phyloP scores from a whole-genome alignment of 2,329 filamentous ascomycete species.

The Sclerotiophoma versabilis region DNA sequence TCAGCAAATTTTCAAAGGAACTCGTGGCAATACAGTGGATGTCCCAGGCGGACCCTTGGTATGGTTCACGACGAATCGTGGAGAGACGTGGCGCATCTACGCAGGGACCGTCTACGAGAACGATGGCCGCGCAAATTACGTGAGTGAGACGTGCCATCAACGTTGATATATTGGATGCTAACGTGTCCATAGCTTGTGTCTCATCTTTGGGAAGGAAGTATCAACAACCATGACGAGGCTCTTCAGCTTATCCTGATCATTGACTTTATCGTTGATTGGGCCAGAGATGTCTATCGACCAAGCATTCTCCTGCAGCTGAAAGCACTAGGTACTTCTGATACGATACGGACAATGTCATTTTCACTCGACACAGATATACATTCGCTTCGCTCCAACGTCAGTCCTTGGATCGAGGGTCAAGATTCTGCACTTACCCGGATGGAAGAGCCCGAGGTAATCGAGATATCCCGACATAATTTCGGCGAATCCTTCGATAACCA shows the following conservation, averaged over 20 bases:
- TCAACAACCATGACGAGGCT: constrained; percentile 21
- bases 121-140: not conserved
- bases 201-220: constrained; percentile 27
- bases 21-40: constrained; percentile 19
- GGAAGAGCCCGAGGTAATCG: not conserved
- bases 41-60: constrained; percentile 24
- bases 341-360: not conserved
- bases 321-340: not conserved
- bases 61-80: constrained; percentile 27
- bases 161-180: not conserved
- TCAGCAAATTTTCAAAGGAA: constrained; percentile 20
- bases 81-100: constrained; percentile 30
- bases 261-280: constrained; percentile 34
- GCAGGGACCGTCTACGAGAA: constrained; percentile 1
- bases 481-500: not conserved
- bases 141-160: constrained; percentile 8
- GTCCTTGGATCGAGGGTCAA: not conserved
- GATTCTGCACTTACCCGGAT: not conserved
- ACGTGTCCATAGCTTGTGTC: not conserved
- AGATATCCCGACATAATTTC: not conserved
- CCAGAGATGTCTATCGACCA: constrained; percentile 24
- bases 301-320: constrained; percentile 27
- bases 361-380: not conserved
- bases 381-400: not conserved
- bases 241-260: constrained; percentile 31